These are phyloP conservation scores for Melanogaster broomeanus DNA, from an alignment of 768 basidiomycete species.

Conservation along the genomic window DNA sequence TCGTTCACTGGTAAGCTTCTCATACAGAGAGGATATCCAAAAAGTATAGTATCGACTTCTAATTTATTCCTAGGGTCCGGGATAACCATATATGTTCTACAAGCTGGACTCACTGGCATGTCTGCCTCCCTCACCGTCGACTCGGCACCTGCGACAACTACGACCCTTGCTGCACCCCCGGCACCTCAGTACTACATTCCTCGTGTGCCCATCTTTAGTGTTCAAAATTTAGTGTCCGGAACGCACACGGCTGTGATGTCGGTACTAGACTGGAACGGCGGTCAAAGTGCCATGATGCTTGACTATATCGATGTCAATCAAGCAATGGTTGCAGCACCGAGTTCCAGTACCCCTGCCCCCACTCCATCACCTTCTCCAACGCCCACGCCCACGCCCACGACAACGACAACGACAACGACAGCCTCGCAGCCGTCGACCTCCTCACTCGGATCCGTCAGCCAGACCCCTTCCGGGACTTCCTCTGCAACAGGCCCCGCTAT, in stretches of 20 bases:
- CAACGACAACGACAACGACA: background rate
- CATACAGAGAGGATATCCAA: background rate
- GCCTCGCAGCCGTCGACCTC: background rate
- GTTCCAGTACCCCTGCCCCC: slow-evolving; percentile 3
- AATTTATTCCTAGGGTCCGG: slow-evolving; percentile 20
- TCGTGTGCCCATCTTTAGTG: slow-evolving; percentile 17
- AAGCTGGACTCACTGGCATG: slow-evolving; percentile 27
- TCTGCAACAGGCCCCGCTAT: background rate
- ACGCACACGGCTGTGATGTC: slow-evolving; percentile 25
- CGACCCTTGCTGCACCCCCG: slow-evolving; percentile 22
- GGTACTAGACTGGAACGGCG: slow-evolving; percentile 25
- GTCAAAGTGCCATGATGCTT: slow-evolving; percentile 30
- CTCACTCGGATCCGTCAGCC: slow-evolving; percentile 1
- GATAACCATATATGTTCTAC: slow-evolving; percentile 30
- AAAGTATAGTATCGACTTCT: background rate
- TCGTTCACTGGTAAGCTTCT: slow-evolving; percentile 22
- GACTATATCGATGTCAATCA: slow-evolving; percentile 29
- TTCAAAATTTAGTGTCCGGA: slow-evolving; percentile 23
- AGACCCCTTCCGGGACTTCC: background rate
- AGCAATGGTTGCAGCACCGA: slow-evolving; percentile 10
- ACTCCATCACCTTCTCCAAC: slow-evolving; percentile 8
- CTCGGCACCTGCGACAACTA: slow-evolving; percentile 20
- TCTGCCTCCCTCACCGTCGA: slow-evolving; percentile 28
- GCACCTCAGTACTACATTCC: slow-evolving; percentile 26
- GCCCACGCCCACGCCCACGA: background rate